Base-by-base conservation (phyloP, 768 basidiomycete genomes). In the Podaxis sp. region DNA sequence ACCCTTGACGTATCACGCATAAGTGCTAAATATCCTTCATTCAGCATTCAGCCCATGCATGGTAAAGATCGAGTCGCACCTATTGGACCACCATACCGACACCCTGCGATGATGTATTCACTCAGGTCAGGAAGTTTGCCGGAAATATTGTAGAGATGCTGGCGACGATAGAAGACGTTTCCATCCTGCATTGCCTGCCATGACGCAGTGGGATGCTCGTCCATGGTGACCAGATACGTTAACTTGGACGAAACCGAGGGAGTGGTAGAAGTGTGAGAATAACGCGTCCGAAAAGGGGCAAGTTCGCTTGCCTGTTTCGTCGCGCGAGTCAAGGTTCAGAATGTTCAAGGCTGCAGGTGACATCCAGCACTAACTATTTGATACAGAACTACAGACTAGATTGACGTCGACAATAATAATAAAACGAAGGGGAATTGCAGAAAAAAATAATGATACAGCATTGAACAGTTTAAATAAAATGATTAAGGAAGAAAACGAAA, bases 101-200 rank as follows among this genome's bases (percentile, higher is more conserved):
- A 95, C 22, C 89, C 91, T 26, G 91, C 88, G 40, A 94, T 75
- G 58, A 91, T 77, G 72, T 90, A 93, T 74, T 96, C 93, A 20
- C 81, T 79, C 30, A 99, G 76, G 72, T 91, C 85, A 2, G 89
- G 88, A 4, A 93, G 77, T 69, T 90, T 90, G 68, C 90, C 94
- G 12, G 86, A 80, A 60, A 93, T 86, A 0, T 89, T 85, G 72
- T 98, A 99, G 24, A 95, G 80, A 65, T 90, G 89, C 67, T 95
- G 87, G 59, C 90, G 82, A 71, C 89, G 80, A 71, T 98, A 98
- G 78, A 97, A 99, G 36, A 89, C 91, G 68, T 80, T 87, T 26
- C 90, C 91, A 70, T 91, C 86, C 73, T 89, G 85, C 88, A 97
- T 93, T 48, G 95, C 85, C 73, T 96, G 89, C 96, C 96, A 99